Conservation (phyloP, 73 alveolate genomes). For the Paramecium primaurelia region DNA sequence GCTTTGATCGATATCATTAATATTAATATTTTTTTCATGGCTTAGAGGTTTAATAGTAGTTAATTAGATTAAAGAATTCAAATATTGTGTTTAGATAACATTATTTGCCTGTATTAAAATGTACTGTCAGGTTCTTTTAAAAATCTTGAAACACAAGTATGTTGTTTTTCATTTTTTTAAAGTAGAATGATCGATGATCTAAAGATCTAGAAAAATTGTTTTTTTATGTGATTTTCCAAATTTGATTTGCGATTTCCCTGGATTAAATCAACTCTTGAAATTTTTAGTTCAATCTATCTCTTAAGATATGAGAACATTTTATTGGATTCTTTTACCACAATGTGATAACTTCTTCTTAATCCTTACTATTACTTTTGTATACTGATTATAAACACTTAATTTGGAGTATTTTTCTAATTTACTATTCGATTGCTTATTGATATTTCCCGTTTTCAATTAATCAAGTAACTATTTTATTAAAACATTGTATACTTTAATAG, state of each 20-base stretch:
- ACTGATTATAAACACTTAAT: background rate
- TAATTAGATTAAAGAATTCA: slow-evolving; percentile 3
- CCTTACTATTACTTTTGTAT: slow-evolving; percentile 8
- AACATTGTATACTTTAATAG: background rate
- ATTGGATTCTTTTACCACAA: slow-evolving; percentile 40
- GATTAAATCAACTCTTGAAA: slow-evolving; percentile 41
- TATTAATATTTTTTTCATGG: background rate
- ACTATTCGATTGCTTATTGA: background rate
- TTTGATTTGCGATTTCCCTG: slow-evolving; percentile 38
- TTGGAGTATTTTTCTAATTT: background rate
- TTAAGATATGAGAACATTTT: slow-evolving; percentile 16
- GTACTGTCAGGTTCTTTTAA: slow-evolving; percentile 25
- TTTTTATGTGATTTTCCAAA: slow-evolving; percentile 49
- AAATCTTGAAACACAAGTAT: slow-evolving; percentile 20
- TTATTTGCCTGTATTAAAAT: background rate
- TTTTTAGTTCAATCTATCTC: slow-evolving; percentile 30
- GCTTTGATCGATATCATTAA: background rate
- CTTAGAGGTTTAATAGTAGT: slow-evolving; percentile 32
- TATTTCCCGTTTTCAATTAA: background rate
- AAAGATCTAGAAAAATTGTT: slow-evolving; percentile 53
- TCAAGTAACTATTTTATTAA: background rate
- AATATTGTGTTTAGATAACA: background rate
- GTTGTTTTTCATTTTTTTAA: slow-evolving; percentile 52
- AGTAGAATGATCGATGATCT: slow-evolving; percentile 63
- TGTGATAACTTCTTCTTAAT: slow-evolving; percentile 42